Base-by-base conservation (phyloP, 148 eudicot genomes). In the Chenopodium formosanum region DNA sequence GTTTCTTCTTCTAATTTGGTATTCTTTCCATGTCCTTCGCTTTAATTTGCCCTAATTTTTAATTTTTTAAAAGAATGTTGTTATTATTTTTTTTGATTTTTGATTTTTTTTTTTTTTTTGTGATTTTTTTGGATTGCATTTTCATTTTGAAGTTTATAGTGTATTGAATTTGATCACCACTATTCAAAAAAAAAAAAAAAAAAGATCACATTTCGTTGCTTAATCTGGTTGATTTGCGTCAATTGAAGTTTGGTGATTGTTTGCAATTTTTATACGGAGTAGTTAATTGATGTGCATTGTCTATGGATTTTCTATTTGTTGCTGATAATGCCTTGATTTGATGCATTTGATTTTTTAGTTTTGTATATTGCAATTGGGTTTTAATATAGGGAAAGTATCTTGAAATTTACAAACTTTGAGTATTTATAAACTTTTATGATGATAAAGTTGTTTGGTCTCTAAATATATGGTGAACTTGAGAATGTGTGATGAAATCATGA, bases 1-100 rank as follows among this genome's bases (percentile, higher is more conserved):
- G 86, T 90, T 62, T 68, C 87, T 65, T 91, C 98, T 67, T 83
- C 95, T 27, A 88, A 89, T 88, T 84, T 88, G 90, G 97, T 91
- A 80, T 5, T 88, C 70, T 56, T 62, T 73, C 73, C 9, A 6
- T 78, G 63, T 34, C n/a, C 4, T 27, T 6, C 14, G 20, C 25
- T 20, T 29, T 50, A 12, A 50, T 9, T 50, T 11, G 53, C 53
- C 53, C 53, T 50, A 50, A 50, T 40, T 56, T 11, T 23, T 50
- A 8, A n/a, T 19, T 1, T 8, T 13, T 20, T 22, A 75, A 58
- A 52, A 9, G 34, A 1, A 32, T 32, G 34, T 1, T 32, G 9
- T 40, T 25, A 12, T 27, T 4, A 75, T 25, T 32, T 29, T 56
- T 60, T 60, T 0, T n/a, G n/a, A 29, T 46, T 58, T 56, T 12